A percentile compares a stretch with the other conserved stretches of the same genome.
Conservation (phyloP, 2,329 filamentous ascomycete genomes). For the Penicillium expansum region DNA sequence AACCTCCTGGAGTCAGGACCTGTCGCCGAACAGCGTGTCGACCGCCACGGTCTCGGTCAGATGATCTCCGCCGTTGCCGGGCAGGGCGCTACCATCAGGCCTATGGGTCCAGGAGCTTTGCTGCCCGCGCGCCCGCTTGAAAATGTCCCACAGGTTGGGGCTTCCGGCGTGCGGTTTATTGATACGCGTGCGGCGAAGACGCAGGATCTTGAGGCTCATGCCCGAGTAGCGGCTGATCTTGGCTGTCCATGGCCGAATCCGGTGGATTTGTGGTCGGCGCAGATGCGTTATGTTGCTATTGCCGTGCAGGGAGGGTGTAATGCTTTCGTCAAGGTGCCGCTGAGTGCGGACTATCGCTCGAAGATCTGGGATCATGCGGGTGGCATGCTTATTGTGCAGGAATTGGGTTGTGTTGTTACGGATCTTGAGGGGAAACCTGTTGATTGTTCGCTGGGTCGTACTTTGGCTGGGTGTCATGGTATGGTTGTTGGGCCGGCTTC, state of each 20-base stretch:
- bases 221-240: slow-evolving; percentile 40
- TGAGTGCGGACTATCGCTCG: slow-evolving; percentile 44
- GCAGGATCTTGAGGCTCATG: slow-evolving; percentile 40
- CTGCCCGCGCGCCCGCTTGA: slow-evolving; percentile 34
- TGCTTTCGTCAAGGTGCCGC: slow-evolving; percentile 50
- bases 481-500: slow-evolving; percentile 43
- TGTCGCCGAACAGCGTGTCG: slow-evolving; percentile 43
- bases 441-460: slow-evolving; percentile 47
- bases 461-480: slow-evolving; percentile 40
- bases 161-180: slow-evolving; percentile 44
- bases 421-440: slow-evolving; percentile 52
- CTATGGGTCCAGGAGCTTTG: slow-evolving; percentile 36
- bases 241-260: slow-evolving; percentile 47
- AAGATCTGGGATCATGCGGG: slow-evolving; percentile 58
- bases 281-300: slow-evolving; percentile 55
- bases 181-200: slow-evolving; percentile 41
- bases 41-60: slow-evolving; percentile 47
- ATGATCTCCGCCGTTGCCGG: slow-evolving; percentile 51
- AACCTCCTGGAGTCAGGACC: slow-evolving; percentile 49
- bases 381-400: slow-evolving; percentile 51
- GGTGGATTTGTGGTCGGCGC: slow-evolving; percentile 52
- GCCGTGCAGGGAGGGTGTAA: slow-evolving; percentile 49
- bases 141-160: slow-evolving; percentile 22
- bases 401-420: slow-evolving; percentile 51
- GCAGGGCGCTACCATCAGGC: slow-evolving; percentile 43